phyloP scores from a whole-genome alignment of 2,329 filamentous ascomycete species.

The Diaporthe aspalathi region DNA sequence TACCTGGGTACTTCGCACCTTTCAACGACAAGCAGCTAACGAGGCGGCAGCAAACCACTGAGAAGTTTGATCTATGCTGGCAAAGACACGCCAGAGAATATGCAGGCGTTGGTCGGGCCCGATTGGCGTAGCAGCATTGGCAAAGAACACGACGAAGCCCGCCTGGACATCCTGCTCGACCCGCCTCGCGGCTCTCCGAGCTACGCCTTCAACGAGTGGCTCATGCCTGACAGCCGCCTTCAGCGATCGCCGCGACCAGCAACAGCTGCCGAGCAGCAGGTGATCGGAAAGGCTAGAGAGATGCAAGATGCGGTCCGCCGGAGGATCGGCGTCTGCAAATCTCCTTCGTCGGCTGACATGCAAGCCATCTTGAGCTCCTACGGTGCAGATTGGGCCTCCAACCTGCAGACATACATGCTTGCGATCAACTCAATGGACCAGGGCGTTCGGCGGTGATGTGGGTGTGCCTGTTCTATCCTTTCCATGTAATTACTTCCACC shows the following conservation, averaged over 20 bases:
- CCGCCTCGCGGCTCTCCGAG: neutral
- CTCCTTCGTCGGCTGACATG: neutral
- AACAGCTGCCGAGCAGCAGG: neutral
- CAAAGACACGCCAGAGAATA: conserved; percentile 17
- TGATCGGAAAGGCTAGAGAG: neutral
- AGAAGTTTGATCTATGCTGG: no score
- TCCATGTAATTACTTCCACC: no score
- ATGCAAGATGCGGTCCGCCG: neutral
- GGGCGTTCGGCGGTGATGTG: no score
- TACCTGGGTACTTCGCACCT: no score
- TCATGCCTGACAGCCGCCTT: neutral
- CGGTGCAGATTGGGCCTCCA: neutral
- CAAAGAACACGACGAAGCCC: neutral
- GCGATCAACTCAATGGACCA: conserved; percentile 13
- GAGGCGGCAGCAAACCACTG: no score
- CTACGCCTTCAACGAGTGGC: accelerated
- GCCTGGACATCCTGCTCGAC: neutral
- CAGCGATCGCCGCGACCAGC: neutral
- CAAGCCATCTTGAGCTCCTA: neutral
- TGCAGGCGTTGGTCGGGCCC: neutral
- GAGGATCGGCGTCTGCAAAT: neutral
- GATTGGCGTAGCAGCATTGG: neutral
- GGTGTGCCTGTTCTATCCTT: no score
- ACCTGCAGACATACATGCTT: neutral
- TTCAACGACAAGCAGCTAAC: no score